Conservation (phyloP, 2,329 filamentous ascomycete species). For the Trichoderma breve region DNA sequence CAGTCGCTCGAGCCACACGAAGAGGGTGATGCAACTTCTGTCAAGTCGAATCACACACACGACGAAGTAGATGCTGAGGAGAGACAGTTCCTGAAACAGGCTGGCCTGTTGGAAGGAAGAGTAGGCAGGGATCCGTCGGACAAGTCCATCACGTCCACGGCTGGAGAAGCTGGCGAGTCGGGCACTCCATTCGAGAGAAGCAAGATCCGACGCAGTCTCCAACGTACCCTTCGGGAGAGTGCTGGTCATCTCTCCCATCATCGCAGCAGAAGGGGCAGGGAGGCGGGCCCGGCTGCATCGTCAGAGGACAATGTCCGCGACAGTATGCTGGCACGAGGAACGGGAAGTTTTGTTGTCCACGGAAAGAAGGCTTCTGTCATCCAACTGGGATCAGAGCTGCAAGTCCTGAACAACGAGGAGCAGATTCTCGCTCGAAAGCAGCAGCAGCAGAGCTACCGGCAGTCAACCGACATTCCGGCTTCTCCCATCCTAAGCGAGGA, state of each 20-base stretch:
- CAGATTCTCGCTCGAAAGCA: conserved; percentile 63
- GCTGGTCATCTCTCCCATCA: conserved; percentile 64
- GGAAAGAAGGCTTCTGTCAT: conserved; percentile 98
- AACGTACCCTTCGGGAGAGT: conserved; percentile 83
- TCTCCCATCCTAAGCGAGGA: conserved; percentile 37
- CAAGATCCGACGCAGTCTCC: conserved; percentile 79
- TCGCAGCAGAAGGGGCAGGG: conserved; percentile 73
- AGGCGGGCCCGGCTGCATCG: conserved; percentile 37
- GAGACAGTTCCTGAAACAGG: conserved; percentile 64
- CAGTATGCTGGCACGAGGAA: conserved; percentile 72
- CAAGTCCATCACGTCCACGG: conserved; percentile 37
- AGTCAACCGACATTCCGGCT: conserved; percentile 26
- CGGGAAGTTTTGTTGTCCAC: conserved; percentile 91
- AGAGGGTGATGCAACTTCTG: background rate
- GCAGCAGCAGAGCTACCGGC: conserved; percentile 40
- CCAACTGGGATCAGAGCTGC: conserved; percentile 91
- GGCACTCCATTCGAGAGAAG: conserved; percentile 54
- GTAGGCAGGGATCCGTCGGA: conserved; percentile 32
- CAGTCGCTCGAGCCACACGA: conserved; percentile 24
- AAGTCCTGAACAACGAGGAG: conserved; percentile 72
- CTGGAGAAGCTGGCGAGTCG: conserved; percentile 31
- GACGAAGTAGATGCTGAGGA: conserved; percentile 64
- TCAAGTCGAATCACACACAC: conserved; percentile 27
- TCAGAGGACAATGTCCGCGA: conserved; percentile 47
- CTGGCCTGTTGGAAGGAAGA: conserved; percentile 57